Conservation (phyloP, 2,329 filamentous ascomycete genomes). For the Pseudocercospora fuligena region DNA sequence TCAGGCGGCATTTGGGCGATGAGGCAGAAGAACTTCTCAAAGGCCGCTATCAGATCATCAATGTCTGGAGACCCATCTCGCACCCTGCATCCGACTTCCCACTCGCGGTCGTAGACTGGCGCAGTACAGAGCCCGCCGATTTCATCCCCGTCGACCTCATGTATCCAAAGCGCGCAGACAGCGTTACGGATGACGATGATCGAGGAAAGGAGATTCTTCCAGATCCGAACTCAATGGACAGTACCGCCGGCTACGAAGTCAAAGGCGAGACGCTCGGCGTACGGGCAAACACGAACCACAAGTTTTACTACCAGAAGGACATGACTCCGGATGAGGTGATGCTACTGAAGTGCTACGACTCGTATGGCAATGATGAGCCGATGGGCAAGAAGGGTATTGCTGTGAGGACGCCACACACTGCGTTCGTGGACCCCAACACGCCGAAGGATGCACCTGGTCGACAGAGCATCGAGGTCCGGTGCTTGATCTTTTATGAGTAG, state of each 20-base stretch:
- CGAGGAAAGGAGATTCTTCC: constrained; percentile 63
- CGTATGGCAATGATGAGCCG: constrained; percentile 48
- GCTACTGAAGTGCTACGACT: constrained; percentile 58
- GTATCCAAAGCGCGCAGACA: constrained; percentile 58
- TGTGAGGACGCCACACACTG: constrained; percentile 68
- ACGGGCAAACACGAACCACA: constrained; percentile 61
- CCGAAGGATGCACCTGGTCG: constrained; percentile 70
- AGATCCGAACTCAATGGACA: constrained; percentile 51
- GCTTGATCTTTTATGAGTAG: constrained; percentile 68
- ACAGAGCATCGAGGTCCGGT: constrained; percentile 87
- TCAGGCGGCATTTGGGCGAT: constrained; percentile 63
- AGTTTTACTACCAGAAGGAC: constrained; percentile 70
- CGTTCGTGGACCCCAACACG: constrained; percentile 77
- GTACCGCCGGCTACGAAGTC: constrained; percentile 65
- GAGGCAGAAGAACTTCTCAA: constrained; percentile 63
- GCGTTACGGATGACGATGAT: constrained; percentile 52
- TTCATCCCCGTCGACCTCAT: constrained; percentile 66
- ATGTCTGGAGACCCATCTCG: constrained; percentile 72
- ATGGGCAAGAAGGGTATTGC: constrained; percentile 46
- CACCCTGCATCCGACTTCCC: constrained; percentile 69
- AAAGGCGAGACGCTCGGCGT: constrained; percentile 68
- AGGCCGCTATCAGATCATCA: constrained; percentile 69
- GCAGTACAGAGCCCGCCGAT: constrained; percentile 61
- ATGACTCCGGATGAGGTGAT: constrained; percentile 64
- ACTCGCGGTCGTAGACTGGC: constrained; percentile 70